Percentiles rank a stretch among this genome's conserved stretches.
These are phyloP conservation scores for Phytomonas sp. DNA, from an alignment of 208 protist genomes.

Conservation along the genomic window DNA sequence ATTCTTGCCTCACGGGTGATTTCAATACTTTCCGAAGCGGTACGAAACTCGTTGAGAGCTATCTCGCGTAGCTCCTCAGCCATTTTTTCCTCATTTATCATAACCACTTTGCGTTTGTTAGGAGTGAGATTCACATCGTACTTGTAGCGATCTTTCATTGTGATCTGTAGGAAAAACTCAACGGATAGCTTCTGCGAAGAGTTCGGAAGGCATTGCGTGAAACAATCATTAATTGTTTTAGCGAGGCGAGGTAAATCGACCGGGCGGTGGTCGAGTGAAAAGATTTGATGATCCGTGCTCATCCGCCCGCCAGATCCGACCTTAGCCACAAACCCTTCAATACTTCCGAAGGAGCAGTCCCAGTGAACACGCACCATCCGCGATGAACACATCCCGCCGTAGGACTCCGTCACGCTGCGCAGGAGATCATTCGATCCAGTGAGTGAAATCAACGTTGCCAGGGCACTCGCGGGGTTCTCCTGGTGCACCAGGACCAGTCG, in stretches of 20 bases:
- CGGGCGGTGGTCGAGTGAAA: constrained; percentile 68
- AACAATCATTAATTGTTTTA: constrained; percentile 71
- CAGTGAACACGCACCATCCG: constrained; percentile 54
- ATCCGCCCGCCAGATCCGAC: constrained; percentile 37
- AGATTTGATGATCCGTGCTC: constrained; percentile 59
- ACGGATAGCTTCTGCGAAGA: constrained; percentile 53
- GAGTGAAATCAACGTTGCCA: constrained; percentile 54
- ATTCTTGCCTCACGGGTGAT: constrained; percentile 32
- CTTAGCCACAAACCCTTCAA: constrained; percentile 61
- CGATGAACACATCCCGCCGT: constrained; percentile 58
- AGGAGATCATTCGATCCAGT: constrained; percentile 55
- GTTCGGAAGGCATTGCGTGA: constrained; percentile 60
- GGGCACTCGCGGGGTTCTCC: constrained; percentile 26
- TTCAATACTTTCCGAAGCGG: constrained; percentile 16
- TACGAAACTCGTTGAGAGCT: constrained; percentile 43
- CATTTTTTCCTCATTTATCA: constrained; percentile 35
- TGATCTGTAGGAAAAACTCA: constrained; percentile 65
- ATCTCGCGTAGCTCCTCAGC: constrained; percentile 30
- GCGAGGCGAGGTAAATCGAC: constrained; percentile 67
- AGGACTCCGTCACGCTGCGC: constrained; percentile 65
- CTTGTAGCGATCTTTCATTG: constrained; percentile 17
- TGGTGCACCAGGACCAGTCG: constrained; percentile 60
- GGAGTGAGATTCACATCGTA: constrained; percentile 85
- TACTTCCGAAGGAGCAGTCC: constrained; percentile 37
- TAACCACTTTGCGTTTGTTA: constrained; percentile 61